Percentiles rank a stretch among this genome's conserved stretches.
phyloP scores from a whole-genome alignment of 495 filamentous ascomycete species.

The Cladorrhinum samala region DNA sequence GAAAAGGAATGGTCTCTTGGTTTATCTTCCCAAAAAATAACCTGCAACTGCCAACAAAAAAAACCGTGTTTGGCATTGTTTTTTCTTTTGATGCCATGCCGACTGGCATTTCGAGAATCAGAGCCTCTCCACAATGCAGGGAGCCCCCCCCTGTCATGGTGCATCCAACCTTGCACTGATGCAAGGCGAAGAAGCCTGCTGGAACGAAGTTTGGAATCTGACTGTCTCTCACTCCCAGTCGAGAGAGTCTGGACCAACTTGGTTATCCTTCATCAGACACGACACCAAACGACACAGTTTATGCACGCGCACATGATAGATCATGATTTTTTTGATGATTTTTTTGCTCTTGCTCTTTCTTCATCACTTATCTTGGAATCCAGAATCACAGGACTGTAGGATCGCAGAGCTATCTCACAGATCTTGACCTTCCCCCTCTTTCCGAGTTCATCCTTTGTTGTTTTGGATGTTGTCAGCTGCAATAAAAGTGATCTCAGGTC shows the following conservation, averaged over 20 bases:
- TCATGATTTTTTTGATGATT: background rate
- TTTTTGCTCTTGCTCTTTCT: background rate
- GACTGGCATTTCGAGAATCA: slow-evolving; percentile 6
- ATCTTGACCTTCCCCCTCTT: too few species aligned
- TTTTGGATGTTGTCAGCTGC: too few species aligned
- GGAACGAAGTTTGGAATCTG: too few species aligned
- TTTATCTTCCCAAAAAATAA: background rate
- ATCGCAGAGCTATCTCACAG: too few species aligned
- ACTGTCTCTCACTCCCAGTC: background rate
- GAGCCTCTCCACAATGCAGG: background rate
- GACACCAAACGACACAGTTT: too few species aligned
- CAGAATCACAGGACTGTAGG: background rate
- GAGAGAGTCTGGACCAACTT: too few species aligned
- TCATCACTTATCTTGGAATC: background rate
- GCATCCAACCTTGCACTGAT: background rate
- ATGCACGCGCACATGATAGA: background rate
- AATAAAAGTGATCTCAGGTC: too few species aligned
- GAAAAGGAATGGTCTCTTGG: slow-evolving; percentile 9
- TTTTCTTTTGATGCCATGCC: background rate
- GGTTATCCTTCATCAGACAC: too few species aligned
- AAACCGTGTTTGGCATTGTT: slow-evolving; percentile 1
- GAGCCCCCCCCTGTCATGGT: background rate
- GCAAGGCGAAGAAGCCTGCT: background rate
- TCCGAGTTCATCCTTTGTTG: too few species aligned
- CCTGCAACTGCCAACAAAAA: background rate